These are phyloP conservation scores for Pyricularia pennisetigena DNA, from an alignment of 2,329 filamentous ascomycete species.

Conservation along the genomic window DNA sequence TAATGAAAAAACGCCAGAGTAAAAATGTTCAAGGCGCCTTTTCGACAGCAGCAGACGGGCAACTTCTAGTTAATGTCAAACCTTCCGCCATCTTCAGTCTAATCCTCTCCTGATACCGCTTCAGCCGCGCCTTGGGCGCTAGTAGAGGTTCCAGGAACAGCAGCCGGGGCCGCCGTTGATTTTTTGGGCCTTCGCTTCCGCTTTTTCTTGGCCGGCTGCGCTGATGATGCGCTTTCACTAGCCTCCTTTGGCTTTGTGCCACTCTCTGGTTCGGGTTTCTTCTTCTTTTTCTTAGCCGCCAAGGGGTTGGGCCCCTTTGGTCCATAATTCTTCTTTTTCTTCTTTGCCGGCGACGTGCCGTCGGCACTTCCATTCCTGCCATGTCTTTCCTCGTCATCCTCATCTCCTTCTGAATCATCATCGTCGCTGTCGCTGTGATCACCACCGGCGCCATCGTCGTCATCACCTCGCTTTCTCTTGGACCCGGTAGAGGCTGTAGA, in stretches of 20 bases:
- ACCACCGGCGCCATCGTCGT: conserved; percentile 23
- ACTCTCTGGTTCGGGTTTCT: conserved; percentile 11
- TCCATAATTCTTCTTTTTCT: conserved; percentile 21
- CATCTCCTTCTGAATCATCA: conserved; percentile 23
- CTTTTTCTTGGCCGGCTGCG: conserved; percentile 13
- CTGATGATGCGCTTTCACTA: not conserved
- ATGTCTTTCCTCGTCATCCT: conserved; percentile 11
- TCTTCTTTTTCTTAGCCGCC: conserved; percentile 24
- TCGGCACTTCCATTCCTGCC: not conserved
- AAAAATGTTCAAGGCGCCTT: not conserved
- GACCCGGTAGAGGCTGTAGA: conserved; percentile 18
- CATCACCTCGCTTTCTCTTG: conserved; percentile 40
- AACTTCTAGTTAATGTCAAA: not conserved
- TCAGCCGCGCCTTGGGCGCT: not conserved
- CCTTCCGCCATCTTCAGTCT: not conserved
- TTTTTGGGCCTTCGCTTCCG: conserved; percentile 14
- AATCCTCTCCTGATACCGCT: not conserved
- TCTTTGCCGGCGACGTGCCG: conserved; percentile 13
- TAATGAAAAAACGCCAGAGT: not conserved
- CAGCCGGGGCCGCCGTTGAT: not conserved
- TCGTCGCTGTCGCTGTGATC: conserved; percentile 28
- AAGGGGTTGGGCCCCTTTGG: conserved; percentile 23
- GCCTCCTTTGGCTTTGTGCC: not conserved
- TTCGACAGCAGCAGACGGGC: not conserved
- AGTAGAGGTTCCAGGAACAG: not conserved